Conservation (phyloP, 2,329 filamentous ascomycete genomes). For the Sarocladium brachiariae region DNA sequence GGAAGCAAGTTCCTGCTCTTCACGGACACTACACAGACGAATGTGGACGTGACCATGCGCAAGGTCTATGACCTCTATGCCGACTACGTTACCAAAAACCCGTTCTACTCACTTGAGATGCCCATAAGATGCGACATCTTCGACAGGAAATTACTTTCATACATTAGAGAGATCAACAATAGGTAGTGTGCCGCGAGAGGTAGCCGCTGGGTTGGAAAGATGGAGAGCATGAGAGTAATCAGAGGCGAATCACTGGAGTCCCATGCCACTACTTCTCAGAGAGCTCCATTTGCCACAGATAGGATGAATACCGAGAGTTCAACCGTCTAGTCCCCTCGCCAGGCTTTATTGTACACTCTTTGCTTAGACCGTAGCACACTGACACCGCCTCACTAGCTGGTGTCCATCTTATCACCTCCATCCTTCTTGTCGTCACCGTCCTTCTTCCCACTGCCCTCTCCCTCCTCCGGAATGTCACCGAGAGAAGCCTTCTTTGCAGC, state of each 20-base stretch:
- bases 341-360: conserved; percentile 27
- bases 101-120: conserved; percentile 98
- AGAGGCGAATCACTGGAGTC: too few relatives aligned
- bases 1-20: conserved; percentile 95
- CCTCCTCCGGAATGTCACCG: conserved; percentile 76
- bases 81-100: conserved; percentile 99
- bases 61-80: conserved; percentile 91
- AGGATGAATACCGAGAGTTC: background rate
- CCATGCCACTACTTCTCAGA: background rate
- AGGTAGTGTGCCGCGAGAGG: conserved; percentile 26
- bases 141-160: conserved; percentile 76
- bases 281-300: background rate
- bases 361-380: conserved; percentile 22
- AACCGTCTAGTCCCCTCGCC: conserved; percentile 13
- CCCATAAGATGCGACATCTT: conserved; percentile 92
- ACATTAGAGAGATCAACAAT: conserved; percentile 67
- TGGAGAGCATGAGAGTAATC: too few relatives aligned
- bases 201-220: background rate
- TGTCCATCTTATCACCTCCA: conserved; percentile 80
- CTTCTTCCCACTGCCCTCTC: conserved; percentile 41
- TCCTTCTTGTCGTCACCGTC: conserved; percentile 36
- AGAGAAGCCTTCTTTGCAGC: conserved; percentile 68
- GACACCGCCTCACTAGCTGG: conserved; percentile 43
- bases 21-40: conserved; percentile 80
- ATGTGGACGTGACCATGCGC: conserved; percentile 75